These are phyloP conservation scores for Cyclanthera cordifolia DNA, from an alignment of 306 rosid species.

Conservation along the genomic window DNA sequence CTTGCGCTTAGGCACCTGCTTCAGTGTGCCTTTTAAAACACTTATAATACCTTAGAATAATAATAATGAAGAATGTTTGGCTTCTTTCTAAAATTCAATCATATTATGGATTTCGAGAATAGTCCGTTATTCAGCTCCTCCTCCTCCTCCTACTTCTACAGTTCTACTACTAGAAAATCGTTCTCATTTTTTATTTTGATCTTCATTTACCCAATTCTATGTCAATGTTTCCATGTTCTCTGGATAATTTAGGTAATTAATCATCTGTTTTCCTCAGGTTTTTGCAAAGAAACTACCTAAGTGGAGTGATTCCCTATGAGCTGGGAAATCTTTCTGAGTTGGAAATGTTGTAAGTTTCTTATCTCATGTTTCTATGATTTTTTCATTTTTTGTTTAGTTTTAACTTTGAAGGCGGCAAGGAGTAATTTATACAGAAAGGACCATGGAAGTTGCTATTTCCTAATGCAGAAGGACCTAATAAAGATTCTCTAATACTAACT, in stretches of 20 bases:
- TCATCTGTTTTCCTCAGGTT: conserved; percentile 41
- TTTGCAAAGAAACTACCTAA: conserved; percentile 88
- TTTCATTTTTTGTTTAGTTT: neutral
- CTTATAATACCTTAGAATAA: neutral
- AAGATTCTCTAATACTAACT: neutral
- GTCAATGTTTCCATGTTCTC: conserved; percentile 5
- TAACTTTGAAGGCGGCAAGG: neutral
- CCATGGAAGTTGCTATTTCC: neutral
- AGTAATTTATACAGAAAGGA: neutral
- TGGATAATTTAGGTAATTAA: conserved; percentile 6
- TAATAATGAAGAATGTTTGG: neutral
- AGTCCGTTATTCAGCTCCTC: neutral
- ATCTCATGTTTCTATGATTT: conserved; percentile 4
- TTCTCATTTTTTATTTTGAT: neutral
- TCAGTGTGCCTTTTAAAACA: too few relatives aligned
- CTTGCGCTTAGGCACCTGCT: too few relatives aligned
- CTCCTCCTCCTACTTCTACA: too few relatives aligned
- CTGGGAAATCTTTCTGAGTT: conserved; percentile 74
- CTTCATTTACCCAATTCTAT: neutral
- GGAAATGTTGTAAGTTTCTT: conserved; percentile 54
- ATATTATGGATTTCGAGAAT: neutral
- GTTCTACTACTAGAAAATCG: neutral
- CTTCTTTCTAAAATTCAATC: neutral
- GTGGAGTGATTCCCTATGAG: conserved; percentile 72
- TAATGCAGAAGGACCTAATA: neutral